Evolutionary conservation across 441 rosid genomes (phyloP).

Genomic region (Arabidopsis hybrid): DNA sequence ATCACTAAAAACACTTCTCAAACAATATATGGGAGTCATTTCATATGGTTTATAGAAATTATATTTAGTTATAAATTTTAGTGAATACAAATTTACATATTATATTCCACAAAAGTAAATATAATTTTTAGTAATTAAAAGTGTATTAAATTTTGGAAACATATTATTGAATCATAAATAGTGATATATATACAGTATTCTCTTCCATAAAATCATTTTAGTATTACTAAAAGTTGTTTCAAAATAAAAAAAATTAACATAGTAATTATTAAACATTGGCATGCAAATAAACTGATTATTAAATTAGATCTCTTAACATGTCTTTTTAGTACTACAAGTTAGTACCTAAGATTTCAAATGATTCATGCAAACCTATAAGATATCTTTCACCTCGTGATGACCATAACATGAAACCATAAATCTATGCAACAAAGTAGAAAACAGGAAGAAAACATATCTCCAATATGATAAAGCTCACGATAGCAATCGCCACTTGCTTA

Average conservation of each 20-base stretch:
- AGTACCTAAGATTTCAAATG: not conserved
- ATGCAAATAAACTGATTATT: too few species aligned
- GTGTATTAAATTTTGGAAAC: not conserved
- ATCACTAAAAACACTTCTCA: too few species aligned
- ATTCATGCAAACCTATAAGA: not conserved
- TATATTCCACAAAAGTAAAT: not conserved
- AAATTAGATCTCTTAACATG: too few species aligned
- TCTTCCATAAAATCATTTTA: not conserved
- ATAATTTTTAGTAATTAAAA: too few species aligned
- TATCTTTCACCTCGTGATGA: conserved; percentile 10
- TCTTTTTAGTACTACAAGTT: too few species aligned
- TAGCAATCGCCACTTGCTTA: conserved; percentile 30
- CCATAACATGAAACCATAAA: conserved; percentile 4
- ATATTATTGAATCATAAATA: not conserved
- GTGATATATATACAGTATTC: not conserved
- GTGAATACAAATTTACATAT: not conserved
- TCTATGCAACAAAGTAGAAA: not conserved
- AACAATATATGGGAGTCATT: not conserved
- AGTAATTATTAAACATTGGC: not conserved
- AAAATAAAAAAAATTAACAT: not conserved
- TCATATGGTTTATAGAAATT: too few species aligned
- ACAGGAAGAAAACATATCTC: not conserved
- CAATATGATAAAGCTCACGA: conserved; percentile 22
- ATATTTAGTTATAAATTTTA: not conserved
- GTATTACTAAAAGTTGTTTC: not conserved